These are phyloP conservation scores for Daldinia vernicosa DNA, from an alignment of 495 filamentous ascomycete species.

Conservation along the genomic window DNA sequence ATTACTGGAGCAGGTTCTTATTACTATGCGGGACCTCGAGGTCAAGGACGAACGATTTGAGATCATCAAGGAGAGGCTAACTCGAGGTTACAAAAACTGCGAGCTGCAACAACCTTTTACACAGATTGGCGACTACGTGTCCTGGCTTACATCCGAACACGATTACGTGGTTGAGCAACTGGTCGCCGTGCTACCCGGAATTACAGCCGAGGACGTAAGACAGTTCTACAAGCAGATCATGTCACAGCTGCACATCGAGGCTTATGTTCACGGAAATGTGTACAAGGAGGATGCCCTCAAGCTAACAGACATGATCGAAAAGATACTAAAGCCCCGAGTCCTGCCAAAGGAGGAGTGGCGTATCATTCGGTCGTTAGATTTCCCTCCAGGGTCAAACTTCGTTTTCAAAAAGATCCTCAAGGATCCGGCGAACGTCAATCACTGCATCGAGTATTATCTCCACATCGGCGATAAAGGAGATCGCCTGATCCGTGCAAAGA, in stretches of 20 bases:
- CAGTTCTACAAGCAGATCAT: conserved; percentile 83
- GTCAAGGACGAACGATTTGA: conserved; percentile 85
- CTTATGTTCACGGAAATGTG: conserved; percentile 89
- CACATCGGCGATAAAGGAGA: conserved; percentile 79
- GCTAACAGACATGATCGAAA: conserved; percentile 83
- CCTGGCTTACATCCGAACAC: conserved; percentile 79
- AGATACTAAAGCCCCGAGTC: conserved; percentile 75
- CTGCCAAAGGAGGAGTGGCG: conserved; percentile 84
- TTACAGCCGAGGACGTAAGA: conserved; percentile 77
- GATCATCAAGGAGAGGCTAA: conserved; percentile 87
- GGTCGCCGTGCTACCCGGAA: conserved; percentile 74
- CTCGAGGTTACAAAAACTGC: conserved; percentile 81
- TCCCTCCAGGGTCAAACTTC: conserved; percentile 83
- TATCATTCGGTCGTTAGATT: conserved; percentile 75
- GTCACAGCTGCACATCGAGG: conserved; percentile 85
- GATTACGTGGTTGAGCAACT: conserved; percentile 85
- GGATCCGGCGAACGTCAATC: conserved; percentile 93
- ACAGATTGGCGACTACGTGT: conserved; percentile 85
- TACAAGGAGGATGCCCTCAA: conserved; percentile 94
- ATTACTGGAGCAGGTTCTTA: conserved; percentile 88
- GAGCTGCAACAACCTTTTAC: conserved; percentile 88
- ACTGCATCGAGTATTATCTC: conserved; percentile 92
- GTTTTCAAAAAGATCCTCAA: conserved; percentile 80
- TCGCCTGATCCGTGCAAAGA: conserved; percentile 72
- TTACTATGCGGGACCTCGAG: conserved; percentile 84